Evolutionary conservation across 768 basidiomycete genomes (phyloP).

Genomic region (Russula earlei): DNA sequence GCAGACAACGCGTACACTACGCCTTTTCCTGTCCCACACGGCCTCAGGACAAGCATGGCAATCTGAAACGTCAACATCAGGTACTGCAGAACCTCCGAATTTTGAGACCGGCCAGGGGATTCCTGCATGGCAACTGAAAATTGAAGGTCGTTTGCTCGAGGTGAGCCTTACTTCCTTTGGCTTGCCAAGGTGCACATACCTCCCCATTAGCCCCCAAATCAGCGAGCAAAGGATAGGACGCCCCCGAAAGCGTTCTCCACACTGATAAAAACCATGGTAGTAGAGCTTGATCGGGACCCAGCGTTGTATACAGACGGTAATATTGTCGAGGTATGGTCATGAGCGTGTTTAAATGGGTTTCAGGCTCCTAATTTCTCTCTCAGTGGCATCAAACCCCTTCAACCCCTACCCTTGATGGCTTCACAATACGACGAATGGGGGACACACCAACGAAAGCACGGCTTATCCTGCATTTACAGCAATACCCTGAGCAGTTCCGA

Average conservation of each 20-base stretch:
- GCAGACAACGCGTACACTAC: slow-evolving; percentile 76
- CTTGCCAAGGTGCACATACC: neutral
- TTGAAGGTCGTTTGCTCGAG: slow-evolving; percentile 83
- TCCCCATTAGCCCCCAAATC: slow-evolving; percentile 41
- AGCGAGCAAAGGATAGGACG: slow-evolving; percentile 51
- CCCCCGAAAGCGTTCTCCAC: slow-evolving; percentile 75
- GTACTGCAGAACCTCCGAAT: slow-evolving; percentile 37
- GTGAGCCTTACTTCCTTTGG: slow-evolving; percentile 30
- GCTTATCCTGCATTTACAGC: slow-evolving; percentile 78
- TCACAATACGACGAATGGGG: slow-evolving; percentile 74
- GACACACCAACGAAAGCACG: slow-evolving; percentile 70
- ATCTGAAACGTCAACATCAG: slow-evolving; percentile 31
- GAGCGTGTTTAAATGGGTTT: neutral
- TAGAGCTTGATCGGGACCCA: slow-evolving; percentile 84
- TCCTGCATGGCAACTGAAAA: slow-evolving; percentile 79
- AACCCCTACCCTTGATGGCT: slow-evolving; percentile 68
- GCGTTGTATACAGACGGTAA: slow-evolving; percentile 75
- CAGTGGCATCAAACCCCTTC: slow-evolving; percentile 59
- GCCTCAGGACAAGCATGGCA: slow-evolving; percentile 86
- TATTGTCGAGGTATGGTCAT: slow-evolving; percentile 69
- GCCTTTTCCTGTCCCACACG: slow-evolving; percentile 84
- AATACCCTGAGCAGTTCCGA: slow-evolving; percentile 80
- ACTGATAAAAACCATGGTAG: slow-evolving; percentile 70
- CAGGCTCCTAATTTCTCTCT: neutral
- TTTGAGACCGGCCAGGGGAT: slow-evolving; percentile 84